Evolutionary conservation across 2,329 filamentous ascomycete species (phyloP).

Genomic region (Xylaria arbuscula): DNA sequence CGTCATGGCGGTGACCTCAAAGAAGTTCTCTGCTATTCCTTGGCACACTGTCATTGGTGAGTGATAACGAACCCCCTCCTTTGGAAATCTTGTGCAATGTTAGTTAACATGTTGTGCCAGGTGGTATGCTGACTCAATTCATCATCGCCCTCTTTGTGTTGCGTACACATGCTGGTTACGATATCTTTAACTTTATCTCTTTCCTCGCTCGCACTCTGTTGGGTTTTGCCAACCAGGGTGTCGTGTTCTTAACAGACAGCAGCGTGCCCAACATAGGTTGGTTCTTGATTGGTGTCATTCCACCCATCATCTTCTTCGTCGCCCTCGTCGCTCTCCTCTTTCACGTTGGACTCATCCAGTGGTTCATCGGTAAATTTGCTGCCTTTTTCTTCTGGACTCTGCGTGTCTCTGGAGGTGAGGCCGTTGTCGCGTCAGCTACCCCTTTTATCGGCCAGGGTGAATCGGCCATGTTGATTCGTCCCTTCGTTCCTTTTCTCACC

Average conservation of each 20-base stretch:
- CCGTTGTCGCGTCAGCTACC: conserved; percentile 91
- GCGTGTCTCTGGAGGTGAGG: conserved; percentile 87
- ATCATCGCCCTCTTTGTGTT: conserved; percentile 89
- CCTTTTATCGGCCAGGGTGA: conserved; percentile 96
- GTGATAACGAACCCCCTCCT: conserved; percentile 20
- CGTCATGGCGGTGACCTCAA: conserved; percentile 76
- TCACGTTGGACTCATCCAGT: conserved; percentile 84
- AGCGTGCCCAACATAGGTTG: conserved; percentile 60
- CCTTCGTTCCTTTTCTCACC: conserved; percentile 87
- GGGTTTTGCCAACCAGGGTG: conserved; percentile 78
- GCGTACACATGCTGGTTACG: conserved; percentile 81
- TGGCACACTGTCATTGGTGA: conserved; percentile 82
- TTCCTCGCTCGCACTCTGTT: conserved; percentile 78
- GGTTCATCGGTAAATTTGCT: conserved; percentile 89
- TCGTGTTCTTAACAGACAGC: conserved; percentile 73
- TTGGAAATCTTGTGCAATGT: neutral
- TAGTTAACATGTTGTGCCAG: conserved; percentile 33
- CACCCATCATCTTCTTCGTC: conserved; percentile 96
- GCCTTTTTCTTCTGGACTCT: conserved; percentile 92
- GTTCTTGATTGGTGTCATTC: conserved; percentile 85
- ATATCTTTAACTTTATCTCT: conserved; percentile 93
- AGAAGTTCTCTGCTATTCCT: conserved; percentile 70
- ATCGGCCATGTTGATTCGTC: conserved; percentile 90
- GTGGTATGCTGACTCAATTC: conserved; percentile 89
- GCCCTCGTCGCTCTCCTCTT: conserved; percentile 89